Conservation (phyloP, 805 yeast species). For the Cyberlindnera maclurae region DNA sequence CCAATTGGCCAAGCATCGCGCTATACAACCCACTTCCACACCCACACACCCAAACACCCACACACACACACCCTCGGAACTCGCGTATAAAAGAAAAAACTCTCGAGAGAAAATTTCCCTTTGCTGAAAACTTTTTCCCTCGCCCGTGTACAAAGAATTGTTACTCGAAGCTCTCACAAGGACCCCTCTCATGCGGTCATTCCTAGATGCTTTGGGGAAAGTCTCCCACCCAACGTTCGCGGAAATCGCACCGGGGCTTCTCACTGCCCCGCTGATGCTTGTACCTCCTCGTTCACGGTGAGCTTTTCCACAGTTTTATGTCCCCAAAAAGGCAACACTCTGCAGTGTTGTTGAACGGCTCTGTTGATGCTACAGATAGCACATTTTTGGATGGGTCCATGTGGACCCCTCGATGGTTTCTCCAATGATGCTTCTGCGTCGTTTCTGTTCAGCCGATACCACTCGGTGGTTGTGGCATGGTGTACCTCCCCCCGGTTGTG, state of each 20-base stretch:
- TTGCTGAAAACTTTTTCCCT: constrained; percentile 3
- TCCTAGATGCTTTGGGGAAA: constrained; percentile 66
- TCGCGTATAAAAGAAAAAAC: too few relatives aligned
- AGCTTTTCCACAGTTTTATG: too few relatives aligned
- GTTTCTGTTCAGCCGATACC: background rate
- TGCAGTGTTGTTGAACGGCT: too few relatives aligned
- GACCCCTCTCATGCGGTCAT: constrained; percentile 21
- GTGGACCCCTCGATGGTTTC: background rate
- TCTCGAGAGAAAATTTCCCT: background rate
- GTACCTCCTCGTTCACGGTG: too few relatives aligned
- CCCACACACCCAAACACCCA: too few relatives aligned
- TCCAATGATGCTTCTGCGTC: background rate
- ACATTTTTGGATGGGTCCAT: too few relatives aligned
- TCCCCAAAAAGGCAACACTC: too few relatives aligned
- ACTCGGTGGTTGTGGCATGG: background rate
- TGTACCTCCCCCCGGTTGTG: constrained; percentile 5
- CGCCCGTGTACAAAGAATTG: constrained; percentile 70
- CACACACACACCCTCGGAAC: too few relatives aligned
- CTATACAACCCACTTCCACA: too few relatives aligned
- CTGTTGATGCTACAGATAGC: too few relatives aligned
- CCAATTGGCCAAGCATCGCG: too few relatives aligned
- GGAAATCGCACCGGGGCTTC: constrained; percentile 50
- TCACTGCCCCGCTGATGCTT: too few relatives aligned
- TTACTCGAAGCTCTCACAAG: constrained; percentile 64
- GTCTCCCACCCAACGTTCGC: constrained; percentile 72